Evolutionary conservation across 73 alveolate species (phyloP), one percentile per base, ranked within the genome.

Genomic region (Uronychia binucleata): DNA sequence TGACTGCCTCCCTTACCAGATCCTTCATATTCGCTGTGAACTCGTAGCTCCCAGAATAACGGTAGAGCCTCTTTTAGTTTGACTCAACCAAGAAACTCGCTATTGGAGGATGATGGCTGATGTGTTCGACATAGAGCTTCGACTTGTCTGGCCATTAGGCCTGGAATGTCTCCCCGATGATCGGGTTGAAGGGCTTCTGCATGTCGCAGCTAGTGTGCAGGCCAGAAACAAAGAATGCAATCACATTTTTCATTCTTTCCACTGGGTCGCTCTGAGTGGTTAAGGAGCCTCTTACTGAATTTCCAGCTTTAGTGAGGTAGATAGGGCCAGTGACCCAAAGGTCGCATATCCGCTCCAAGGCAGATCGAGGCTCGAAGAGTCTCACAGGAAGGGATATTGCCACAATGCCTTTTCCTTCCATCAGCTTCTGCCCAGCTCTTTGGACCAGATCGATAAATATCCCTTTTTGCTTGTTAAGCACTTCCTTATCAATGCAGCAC

Each of bases 51-150:
- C 94, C 94, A 67, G 77, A 84, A 35, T 34, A 83, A 1, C 57
- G 82, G 77, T 31, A 88, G 26, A 77, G 75, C 1, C 46, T 46
- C 5, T 11, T 46, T 46, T 46, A 11, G 67, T 46, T 46, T 46
- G 5, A 46, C n/a, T 19, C 19, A 30, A 95, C 88, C 0, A 85
- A 82, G 91, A 95, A 97, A 77, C 91, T 84, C 27, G 98, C 79
- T 30, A 97, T 89, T 11, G 99, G 99, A 0, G 99, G 99, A 80
- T 94, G 98, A 92, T 98, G 99, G 11, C 98, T 86, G 27, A 97
- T 97, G 82, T 98, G 98, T 91, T 98, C 99, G 25, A 97, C 97
- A 89, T 96, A 98, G 14, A 98, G 79, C 91, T 90, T 87, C 0
- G 99, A 95, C 26, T 99, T 99, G 94, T 98, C 99, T 33, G 96